Evolutionary conservation across 2,329 filamentous ascomycete genomes (phyloP).

Genomic region (Sclerotinia spermophila): DNA sequence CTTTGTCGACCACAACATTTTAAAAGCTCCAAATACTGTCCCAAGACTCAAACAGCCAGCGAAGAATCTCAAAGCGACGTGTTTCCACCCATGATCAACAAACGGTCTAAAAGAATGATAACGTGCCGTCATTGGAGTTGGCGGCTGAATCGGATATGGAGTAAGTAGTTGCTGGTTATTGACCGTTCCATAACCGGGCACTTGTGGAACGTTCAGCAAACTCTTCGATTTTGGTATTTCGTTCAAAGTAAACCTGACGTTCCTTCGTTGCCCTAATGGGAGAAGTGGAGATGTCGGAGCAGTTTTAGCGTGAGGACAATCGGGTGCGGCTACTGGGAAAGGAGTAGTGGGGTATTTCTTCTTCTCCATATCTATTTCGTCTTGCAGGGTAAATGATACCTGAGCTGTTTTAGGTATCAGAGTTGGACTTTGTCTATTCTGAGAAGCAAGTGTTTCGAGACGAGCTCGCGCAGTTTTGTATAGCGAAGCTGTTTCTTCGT

Average conservation of each 20-base stretch:
- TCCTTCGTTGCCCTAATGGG: slow-evolving; percentile 2
- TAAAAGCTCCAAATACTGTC: not conserved
- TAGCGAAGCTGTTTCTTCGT: slow-evolving; percentile 9
- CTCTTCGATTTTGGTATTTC: not conserved
- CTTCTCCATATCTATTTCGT: not conserved
- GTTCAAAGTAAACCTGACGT: not conserved
- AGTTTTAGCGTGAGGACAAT: not conserved
- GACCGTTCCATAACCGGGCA: not conserved
- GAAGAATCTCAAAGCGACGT: not conserved
- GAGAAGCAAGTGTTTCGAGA: not conserved
- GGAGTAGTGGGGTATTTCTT: slow-evolving; percentile 11
- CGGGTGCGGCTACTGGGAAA: not conserved
- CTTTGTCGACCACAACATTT: not conserved
- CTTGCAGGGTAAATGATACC: not conserved
- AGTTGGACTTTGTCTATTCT: not conserved
- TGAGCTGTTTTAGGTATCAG: not conserved
- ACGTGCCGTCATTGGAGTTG: slow-evolving; percentile 10
- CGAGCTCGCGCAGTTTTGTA: slow-evolving; percentile 15
- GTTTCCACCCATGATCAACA: slow-evolving; percentile 12
- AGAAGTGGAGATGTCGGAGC: not conserved
- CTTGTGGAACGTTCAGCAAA: not conserved
- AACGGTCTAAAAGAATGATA: slow-evolving; percentile 13
- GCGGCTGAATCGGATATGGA: slow-evolving; percentile 2
- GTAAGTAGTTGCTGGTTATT: not conserved
- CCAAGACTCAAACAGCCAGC: not conserved